These are phyloP conservation scores for Triticum aestivum DNA, from an alignment of 176 grass and related monocot species.

Conservation along the genomic window IWGSC_CS_RefSeq_v2.1 NC_057808.1:407709613-407710112, in stretches of 20 bases:
- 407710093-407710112: no score
- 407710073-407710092: no score
- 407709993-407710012: no score
- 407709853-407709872: background rate
- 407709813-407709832: background rate
- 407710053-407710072: no score
- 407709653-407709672: constrained; percentile 2
- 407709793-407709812: no score
- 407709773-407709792: background rate
- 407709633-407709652: background rate
- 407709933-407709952: no score
- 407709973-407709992: no score
- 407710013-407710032: no score
- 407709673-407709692: background rate
- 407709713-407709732: background rate
- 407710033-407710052: no score
- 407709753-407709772: background rate
- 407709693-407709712: background rate
- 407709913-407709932: no score
- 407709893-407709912: no score
- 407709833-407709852: background rate
- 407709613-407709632: background rate
- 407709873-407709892: background rate
- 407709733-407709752: background rate
- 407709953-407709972: no score